phyloP scores from a whole-genome alignment of 2,329 filamentous ascomycete genomes.

The Malbranchea zuffiana region DNA sequence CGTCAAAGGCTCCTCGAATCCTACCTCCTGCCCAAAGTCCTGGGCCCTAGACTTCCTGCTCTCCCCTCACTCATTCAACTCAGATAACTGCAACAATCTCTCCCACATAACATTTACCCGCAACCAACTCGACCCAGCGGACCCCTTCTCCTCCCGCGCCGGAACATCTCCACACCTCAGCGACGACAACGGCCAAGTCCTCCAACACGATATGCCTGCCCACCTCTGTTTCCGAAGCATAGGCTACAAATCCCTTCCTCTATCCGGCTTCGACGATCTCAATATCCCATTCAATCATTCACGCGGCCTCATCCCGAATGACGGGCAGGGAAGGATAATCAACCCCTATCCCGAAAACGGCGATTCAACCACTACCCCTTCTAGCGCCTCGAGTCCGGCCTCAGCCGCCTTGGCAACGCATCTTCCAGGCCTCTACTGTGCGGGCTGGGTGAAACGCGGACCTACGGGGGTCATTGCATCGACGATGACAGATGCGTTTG shows the following conservation, averaged over 20 bases:
- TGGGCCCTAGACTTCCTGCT: conserved; percentile 83
- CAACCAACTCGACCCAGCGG: conserved; percentile 42
- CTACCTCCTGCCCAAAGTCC: conserved; percentile 46
- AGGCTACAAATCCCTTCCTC: conserved; percentile 72
- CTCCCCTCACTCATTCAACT: conserved; percentile 60
- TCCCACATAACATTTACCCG: conserved; percentile 54
- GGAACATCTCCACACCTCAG: conserved; percentile 28
- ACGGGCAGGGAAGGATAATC: conserved; percentile 63
- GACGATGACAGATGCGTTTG: conserved; percentile 91
- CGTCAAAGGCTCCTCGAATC: conserved; percentile 56
- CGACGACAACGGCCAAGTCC: conserved; percentile 27
- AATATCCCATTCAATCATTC: conserved; percentile 66
- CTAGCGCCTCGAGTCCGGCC: conserved; percentile 5
- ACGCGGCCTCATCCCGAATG: conserved; percentile 70
- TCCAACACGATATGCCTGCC: conserved; percentile 37
- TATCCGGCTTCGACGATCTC: conserved; percentile 62
- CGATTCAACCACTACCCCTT: conserved; percentile 3
- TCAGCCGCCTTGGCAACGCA: conserved; percentile 21
- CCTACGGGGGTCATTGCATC: conserved; percentile 92
- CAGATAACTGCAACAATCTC: conserved; percentile 41
- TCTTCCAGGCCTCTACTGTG: conserved; percentile 72
- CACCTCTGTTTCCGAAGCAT: conserved; percentile 83
- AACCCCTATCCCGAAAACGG: too few species aligned
- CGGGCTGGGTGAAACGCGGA: conserved; percentile 91
- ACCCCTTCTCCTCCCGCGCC: conserved; percentile 42